Evolutionary conservation across 2,329 filamentous ascomycete species (phyloP).

Genomic region (Diaporthe ampelina): DNA sequence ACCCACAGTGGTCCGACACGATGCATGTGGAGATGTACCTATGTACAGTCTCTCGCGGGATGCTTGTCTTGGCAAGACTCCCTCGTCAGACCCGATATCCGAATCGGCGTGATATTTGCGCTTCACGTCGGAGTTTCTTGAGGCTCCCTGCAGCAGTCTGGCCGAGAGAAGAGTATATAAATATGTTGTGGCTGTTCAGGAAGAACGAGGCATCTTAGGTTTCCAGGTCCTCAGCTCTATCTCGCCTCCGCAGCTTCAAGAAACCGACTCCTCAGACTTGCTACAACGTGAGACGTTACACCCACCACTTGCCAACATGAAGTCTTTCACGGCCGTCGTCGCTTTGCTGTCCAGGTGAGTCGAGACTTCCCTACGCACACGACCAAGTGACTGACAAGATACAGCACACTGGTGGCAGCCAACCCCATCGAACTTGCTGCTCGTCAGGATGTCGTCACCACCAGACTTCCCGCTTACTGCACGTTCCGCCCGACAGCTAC

Average conservation of each 20-base stretch:
- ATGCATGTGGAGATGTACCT: not conserved
- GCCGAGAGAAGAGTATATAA: not conserved
- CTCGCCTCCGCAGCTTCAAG: not conserved
- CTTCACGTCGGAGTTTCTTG: constrained; percentile 5
- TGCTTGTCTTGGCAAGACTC: not conserved
- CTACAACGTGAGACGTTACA: not conserved
- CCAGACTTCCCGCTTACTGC: constrained; percentile 10
- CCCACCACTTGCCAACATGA: not conserved
- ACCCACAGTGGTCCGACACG: constrained; percentile 5
- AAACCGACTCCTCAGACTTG: not conserved
- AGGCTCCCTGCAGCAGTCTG: too few species aligned
- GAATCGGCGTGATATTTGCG: not conserved
- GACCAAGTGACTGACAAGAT: not conserved
- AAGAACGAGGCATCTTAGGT: not conserved
- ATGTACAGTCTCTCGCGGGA: not conserved
- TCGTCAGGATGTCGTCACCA: not conserved
- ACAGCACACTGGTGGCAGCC: constrained; percentile 12
- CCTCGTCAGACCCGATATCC: constrained; percentile 12
- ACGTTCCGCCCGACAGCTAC: constrained; percentile 29
- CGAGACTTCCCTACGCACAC: too few species aligned
- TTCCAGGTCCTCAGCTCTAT: not conserved
- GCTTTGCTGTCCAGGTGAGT: constrained; percentile 20
- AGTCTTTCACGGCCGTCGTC: constrained; percentile 1
- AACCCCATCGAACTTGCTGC: not conserved
- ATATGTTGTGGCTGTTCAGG: not conserved